Evolutionary conservation across 352 stramenopile species (phyloP).

Genomic region (Phytophthora fragariaefolia): DNA sequence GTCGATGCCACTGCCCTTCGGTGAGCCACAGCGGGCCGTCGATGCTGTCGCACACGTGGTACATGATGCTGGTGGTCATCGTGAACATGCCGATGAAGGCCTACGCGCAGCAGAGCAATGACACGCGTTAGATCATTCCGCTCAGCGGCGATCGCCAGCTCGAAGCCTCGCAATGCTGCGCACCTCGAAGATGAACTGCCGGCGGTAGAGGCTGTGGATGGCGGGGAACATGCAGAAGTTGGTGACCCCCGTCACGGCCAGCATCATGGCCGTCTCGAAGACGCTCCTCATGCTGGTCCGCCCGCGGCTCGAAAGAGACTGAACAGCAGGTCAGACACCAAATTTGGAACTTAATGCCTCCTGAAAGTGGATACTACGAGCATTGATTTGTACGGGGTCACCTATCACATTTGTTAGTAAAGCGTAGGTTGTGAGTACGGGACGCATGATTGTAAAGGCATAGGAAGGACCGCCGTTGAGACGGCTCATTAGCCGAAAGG

Average conservation of each 20-base stretch:
- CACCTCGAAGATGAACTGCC: conserved; percentile 80
- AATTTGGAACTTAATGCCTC: not conserved
- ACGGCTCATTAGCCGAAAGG: conserved; percentile 60
- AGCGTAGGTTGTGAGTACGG: conserved; percentile 31
- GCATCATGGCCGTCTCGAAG: conserved; percentile 76
- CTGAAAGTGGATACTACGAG: not conserved
- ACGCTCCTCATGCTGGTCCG: conserved; percentile 53
- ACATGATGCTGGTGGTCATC: conserved; percentile 82
- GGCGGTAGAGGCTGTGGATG: conserved; percentile 60
- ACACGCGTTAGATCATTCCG: conserved; percentile 8
- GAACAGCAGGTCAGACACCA: too few species aligned
- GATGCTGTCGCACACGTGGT: conserved; percentile 83
- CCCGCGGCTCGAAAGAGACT: conserved; percentile 1
- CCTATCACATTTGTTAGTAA: conserved; percentile 8
- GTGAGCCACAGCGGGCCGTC: conserved; percentile 77
- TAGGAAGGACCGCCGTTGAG: not conserved
- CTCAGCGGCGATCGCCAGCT: not conserved
- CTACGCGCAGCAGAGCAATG: conserved; percentile 31
- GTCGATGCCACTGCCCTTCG: conserved; percentile 81
- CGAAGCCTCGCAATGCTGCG: not conserved
- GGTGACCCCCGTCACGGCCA: conserved; percentile 73
- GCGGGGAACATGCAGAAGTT: conserved; percentile 86
- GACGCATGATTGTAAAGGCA: not conserved
- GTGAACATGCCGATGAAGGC: conserved; percentile 81
- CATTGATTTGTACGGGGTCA: conserved; percentile 2